Percentiles rank a stretch among this genome's conserved stretches.
phyloP scores from a whole-genome alignment of 768 basidiomycete species.

The Boletus sp. region DNA sequence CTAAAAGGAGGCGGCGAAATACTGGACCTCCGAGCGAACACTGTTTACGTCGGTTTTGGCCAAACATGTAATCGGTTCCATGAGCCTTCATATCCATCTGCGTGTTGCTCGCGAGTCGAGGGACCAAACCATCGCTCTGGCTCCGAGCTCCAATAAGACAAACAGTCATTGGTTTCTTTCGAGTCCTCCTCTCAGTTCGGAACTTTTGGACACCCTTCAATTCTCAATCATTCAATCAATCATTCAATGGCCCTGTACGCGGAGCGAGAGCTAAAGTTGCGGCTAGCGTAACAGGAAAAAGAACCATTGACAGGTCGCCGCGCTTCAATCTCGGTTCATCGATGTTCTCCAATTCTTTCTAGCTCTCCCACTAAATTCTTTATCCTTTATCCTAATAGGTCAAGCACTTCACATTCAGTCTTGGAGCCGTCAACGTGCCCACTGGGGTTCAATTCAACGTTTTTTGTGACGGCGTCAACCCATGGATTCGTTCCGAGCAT shows the following conservation, averaged over 20 bases:
- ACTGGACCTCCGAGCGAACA: not conserved
- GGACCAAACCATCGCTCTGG: not conserved
- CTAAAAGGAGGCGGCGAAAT: not conserved
- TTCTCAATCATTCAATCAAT: too few species aligned
- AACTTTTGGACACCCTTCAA: not conserved
- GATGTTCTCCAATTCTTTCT: not conserved
- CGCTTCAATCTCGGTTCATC: slow-evolving; percentile 1
- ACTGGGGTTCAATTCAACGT: not conserved
- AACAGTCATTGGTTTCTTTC: not conserved
- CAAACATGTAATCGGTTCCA: slow-evolving; percentile 21
- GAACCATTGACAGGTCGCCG: slow-evolving; percentile 8
- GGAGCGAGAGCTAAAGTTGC: slow-evolving; percentile 1
- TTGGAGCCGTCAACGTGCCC: not conserved
- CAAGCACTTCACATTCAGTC: not conserved
- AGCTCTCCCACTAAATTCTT: not conserved
- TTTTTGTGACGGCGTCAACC: not conserved
- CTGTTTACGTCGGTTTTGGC: slow-evolving; percentile 11
- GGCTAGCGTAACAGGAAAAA: not conserved
- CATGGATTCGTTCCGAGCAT: not conserved
- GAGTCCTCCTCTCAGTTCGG: slow-evolving; percentile 2
- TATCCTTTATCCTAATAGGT: not conserved
- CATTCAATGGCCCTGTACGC: not conserved
- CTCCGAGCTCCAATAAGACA: not conserved
- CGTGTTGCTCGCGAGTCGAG: not conserved
- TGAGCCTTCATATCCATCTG: not conserved